phyloP scores from a whole-genome alignment of 2,329 filamentous ascomycete genomes.

The Paecilomyces formosus region DNA sequence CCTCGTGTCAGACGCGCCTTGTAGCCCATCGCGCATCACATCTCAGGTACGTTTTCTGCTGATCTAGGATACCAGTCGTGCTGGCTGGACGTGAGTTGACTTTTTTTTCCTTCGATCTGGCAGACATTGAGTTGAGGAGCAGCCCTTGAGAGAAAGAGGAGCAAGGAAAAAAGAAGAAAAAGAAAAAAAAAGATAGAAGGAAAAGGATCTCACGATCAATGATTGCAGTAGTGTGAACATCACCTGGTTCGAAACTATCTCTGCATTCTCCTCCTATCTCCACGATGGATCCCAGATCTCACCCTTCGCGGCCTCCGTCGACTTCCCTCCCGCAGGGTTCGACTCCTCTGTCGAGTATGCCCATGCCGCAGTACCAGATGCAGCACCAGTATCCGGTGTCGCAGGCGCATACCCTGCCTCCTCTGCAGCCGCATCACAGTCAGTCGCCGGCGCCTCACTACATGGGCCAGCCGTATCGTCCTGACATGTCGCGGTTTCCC shows the following conservation, averaged over 20 bases:
- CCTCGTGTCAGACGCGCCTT: background rate
- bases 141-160: background rate
- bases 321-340: slow-evolving; percentile 38
- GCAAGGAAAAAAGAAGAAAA: background rate
- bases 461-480: slow-evolving; percentile 34
- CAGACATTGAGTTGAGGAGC: background rate
- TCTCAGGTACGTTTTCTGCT: background rate
- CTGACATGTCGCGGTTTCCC: slow-evolving; percentile 36
- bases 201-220: slow-evolving; percentile 18
- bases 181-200: background rate
- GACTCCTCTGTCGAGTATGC: slow-evolving; percentile 38
- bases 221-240: slow-evolving; percentile 24
- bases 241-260: slow-evolving; percentile 5
- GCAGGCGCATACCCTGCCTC: slow-evolving; percentile 38
- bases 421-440: slow-evolving; percentile 39
- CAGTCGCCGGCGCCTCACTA: slow-evolving; percentile 38
- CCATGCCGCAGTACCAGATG: slow-evolving; percentile 41
- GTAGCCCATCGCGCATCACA: background rate
- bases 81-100: background rate
- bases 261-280: slow-evolving; percentile 7
- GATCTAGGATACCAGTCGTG: background rate
- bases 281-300: slow-evolving; percentile 37
- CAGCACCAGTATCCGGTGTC: slow-evolving; percentile 38
- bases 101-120: background rate
- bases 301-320: slow-evolving; percentile 37